phyloP scores from a whole-genome alignment of 2,329 filamentous ascomycete species.

The Calonectria montana region DNA sequence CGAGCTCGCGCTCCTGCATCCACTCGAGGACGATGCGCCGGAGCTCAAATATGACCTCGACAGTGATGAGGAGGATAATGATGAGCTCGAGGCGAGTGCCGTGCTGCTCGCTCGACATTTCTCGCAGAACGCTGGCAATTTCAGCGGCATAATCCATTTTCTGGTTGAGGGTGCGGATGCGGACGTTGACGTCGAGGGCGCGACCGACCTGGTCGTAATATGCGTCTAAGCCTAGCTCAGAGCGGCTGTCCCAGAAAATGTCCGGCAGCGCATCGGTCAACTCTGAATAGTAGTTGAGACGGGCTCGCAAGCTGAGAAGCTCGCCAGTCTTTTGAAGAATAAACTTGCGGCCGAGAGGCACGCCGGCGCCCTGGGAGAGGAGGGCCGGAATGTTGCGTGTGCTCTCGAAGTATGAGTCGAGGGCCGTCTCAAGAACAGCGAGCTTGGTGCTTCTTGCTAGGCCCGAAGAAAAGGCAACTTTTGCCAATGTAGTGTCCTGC shows the following conservation, averaged over 20 bases:
- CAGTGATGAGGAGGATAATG: constrained; percentile 92
- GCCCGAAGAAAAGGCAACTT: constrained; percentile 96
- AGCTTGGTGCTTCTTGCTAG: constrained; percentile 93
- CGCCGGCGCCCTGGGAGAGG: constrained; percentile 71
- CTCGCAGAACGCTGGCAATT: constrained; percentile 88
- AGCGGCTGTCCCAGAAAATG: constrained; percentile 93
- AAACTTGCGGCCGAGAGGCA: constrained; percentile 70
- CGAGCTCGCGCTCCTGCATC: constrained; percentile 49
- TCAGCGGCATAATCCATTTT: constrained; percentile 99
- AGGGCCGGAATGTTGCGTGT: constrained; percentile 85
- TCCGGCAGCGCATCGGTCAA: constrained; percentile 95
- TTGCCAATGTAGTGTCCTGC: constrained; percentile 78
- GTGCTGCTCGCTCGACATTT: constrained; percentile 91
- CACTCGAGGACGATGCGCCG: constrained; percentile 77
- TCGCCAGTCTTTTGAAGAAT: constrained; percentile 95
- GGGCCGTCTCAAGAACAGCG: constrained; percentile 86
- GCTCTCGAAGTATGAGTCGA: constrained; percentile 87
- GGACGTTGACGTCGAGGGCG: constrained; percentile 88
- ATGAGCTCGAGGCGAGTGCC: constrained; percentile 91
- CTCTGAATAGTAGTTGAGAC: constrained; percentile 96
- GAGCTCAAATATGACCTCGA: constrained; percentile 92
- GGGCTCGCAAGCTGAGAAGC: constrained; percentile 86
- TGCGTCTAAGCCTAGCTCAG: constrained; percentile 89
- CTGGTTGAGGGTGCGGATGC: constrained; percentile 92
- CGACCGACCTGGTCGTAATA: constrained; percentile 96